phyloP scores from a whole-genome alignment of 1,139 yeast species.

The Suhomyces choctaworum region DNA sequence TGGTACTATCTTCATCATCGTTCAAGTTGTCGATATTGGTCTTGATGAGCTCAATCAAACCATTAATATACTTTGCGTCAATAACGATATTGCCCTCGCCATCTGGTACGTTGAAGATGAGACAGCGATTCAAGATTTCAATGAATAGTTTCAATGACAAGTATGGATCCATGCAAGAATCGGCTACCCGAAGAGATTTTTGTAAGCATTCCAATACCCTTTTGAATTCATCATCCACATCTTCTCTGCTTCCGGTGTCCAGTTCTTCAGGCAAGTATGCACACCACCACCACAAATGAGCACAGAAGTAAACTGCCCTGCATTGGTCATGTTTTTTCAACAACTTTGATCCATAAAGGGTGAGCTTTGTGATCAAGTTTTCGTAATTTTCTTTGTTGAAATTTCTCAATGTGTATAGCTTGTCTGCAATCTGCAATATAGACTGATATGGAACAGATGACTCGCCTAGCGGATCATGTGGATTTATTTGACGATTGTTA shows the following conservation, averaged over 20 bases:
- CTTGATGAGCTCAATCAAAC: constrained; percentile 79
- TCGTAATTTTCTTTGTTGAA: constrained; percentile 69
- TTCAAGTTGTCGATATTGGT: constrained; percentile 65
- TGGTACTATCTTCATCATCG: constrained; percentile 24
- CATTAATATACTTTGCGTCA: constrained; percentile 75
- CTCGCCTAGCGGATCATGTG: constrained; percentile 41
- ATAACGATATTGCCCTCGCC: constrained; percentile 73
- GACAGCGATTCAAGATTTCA: constrained; percentile 82
- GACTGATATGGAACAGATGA: constrained; percentile 44
- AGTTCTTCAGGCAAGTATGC: constrained; percentile 38
- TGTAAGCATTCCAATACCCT: constrained; percentile 51
- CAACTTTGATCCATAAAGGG: constrained; percentile 84
- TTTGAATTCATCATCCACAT: constrained; percentile 35
- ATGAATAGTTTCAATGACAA: constrained; percentile 80
- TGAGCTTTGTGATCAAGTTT: constrained; percentile 76
- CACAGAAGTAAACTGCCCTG: constrained; percentile 81
- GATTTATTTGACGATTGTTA: constrained; percentile 22
- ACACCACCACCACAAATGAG: constrained; percentile 94
- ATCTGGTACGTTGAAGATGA: constrained; percentile 84
- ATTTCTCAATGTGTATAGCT: constrained; percentile 59
- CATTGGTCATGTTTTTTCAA: constrained; percentile 94
- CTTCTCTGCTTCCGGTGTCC: constrained; percentile 11
- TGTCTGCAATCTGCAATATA: constrained; percentile 55
- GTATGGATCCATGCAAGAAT: constrained; percentile 85
- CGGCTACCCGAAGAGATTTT: constrained; percentile 83